A percentile compares a stretch with the other conserved stretches of the same genome.
These are phyloP conservation scores for Calonectria pseudoturangicola DNA, from an alignment of 2,329 filamentous ascomycete species.

Conservation along the genomic window DNA sequence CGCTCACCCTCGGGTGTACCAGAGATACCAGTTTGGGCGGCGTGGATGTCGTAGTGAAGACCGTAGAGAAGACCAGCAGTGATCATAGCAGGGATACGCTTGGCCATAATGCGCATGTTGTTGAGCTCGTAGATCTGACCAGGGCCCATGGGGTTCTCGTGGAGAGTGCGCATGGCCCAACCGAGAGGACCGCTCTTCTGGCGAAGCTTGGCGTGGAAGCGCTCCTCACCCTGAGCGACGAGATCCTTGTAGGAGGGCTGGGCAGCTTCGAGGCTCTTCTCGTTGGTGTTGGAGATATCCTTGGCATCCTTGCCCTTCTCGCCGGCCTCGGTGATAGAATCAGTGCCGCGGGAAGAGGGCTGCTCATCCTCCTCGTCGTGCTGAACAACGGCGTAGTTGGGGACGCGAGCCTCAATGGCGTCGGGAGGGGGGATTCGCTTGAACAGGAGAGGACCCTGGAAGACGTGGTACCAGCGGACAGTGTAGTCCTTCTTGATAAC, in stretches of 20 bases:
- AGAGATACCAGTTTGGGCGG: slow-evolving; percentile 79
- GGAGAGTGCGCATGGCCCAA: slow-evolving; percentile 87
- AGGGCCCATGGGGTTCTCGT: slow-evolving; percentile 81
- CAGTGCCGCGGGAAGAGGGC: slow-evolving; percentile 57
- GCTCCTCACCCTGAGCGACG: slow-evolving; percentile 72
- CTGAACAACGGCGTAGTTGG: slow-evolving; percentile 86
- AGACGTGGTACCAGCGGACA: slow-evolving; percentile 77
- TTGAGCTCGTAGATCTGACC: slow-evolving; percentile 83
- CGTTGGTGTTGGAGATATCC: slow-evolving; percentile 54
- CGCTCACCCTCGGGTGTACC: slow-evolving; percentile 83
- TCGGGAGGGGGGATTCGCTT: slow-evolving; percentile 73
- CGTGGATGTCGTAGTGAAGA: slow-evolving; percentile 87
- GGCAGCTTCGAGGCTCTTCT: slow-evolving; percentile 63
- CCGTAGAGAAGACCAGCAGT: slow-evolving; percentile 81
- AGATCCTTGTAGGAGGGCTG: slow-evolving; percentile 78
- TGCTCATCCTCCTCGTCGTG: slow-evolving; percentile 73
- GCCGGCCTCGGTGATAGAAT: slow-evolving; percentile 60
- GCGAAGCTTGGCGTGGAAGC: slow-evolving; percentile 77
- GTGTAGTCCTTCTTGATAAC: slow-evolving; percentile 81
- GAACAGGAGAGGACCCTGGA: slow-evolving; percentile 79
- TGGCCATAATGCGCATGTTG: slow-evolving; percentile 78
- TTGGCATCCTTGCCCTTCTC: slow-evolving; percentile 59
- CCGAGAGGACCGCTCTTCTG: slow-evolving; percentile 79
- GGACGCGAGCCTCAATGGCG: slow-evolving; percentile 74
- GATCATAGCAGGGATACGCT: slow-evolving; percentile 82